Percentiles rank a stretch among this genome's conserved stretches.
phyloP scores from a whole-genome alignment of 768 basidiomycete genomes.

The Kwoniella sp. region DNA sequence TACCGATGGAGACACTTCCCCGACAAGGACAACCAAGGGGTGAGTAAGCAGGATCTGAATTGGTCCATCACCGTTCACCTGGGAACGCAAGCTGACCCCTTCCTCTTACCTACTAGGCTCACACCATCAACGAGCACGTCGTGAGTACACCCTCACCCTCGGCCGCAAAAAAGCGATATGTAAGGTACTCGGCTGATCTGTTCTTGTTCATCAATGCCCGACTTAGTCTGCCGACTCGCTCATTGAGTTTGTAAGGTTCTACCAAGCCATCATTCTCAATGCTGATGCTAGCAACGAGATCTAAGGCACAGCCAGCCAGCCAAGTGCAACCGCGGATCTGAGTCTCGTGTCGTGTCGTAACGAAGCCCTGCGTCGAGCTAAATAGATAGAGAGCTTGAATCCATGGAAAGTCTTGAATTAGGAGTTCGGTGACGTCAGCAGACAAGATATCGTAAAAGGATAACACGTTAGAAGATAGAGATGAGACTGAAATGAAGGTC shows the following conservation, averaged over 20 bases:
- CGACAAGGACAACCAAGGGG: constrained; percentile 11
- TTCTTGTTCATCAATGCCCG: neutral
- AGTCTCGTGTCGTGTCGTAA: too few species aligned
- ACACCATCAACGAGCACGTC: constrained; percentile 29
- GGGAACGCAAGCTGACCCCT: neutral
- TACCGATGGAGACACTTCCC: constrained; percentile 47
- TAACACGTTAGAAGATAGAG: too few species aligned
- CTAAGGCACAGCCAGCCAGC: too few species aligned
- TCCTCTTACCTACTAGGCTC: constrained; percentile 9
- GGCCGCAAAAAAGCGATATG: neutral
- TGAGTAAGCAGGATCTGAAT: constrained; percentile 6
- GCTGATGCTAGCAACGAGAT: constrained; percentile 24
- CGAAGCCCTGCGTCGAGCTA: too few species aligned
- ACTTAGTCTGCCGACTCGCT: constrained; percentile 17
- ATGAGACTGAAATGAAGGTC: too few species aligned
- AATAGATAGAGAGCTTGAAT: too few species aligned
- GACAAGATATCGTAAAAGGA: too few species aligned
- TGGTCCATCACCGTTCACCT: neutral
- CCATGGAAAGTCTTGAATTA: too few species aligned
- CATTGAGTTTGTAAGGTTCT: constrained; percentile 25
- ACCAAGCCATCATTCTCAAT: constrained; percentile 26
- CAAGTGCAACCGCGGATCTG: too few species aligned
- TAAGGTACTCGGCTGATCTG: too few species aligned
- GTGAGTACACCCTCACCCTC: constrained; percentile 16
- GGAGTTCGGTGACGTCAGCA: too few species aligned